A percentile compares a stretch with the other conserved stretches of the same genome.
Evolutionary conservation across 768 basidiomycete genomes (phyloP).

Genomic region (Mycena haematopus): DNA sequence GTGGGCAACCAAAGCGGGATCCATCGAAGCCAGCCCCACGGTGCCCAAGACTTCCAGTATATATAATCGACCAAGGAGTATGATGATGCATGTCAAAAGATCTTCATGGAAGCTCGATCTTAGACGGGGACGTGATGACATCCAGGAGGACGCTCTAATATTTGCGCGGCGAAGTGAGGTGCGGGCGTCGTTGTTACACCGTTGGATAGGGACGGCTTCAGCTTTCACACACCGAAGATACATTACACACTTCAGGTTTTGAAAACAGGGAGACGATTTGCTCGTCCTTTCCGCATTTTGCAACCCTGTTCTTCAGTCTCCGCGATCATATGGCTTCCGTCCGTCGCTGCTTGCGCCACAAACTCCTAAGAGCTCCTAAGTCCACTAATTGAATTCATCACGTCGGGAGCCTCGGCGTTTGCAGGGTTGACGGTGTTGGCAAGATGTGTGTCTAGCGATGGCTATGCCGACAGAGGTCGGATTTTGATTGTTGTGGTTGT

Average conservation of each 20-base stretch:
- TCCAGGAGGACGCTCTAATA: not conserved
- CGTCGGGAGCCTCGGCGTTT: not conserved
- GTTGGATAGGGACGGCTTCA: not conserved
- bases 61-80: constrained; percentile 8
- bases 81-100: constrained; percentile 8
- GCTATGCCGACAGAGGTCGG: not conserved
- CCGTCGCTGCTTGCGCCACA: not conserved
- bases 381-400: not conserved
- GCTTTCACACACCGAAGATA: not conserved
- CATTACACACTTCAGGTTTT: too few species aligned
- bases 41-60: not conserved
- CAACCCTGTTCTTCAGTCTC: not conserved
- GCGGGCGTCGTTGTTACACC: not conserved
- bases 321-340: not conserved
- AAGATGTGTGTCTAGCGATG: not conserved
- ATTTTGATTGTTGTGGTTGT: too few species aligned
- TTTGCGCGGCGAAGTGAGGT: not conserved
- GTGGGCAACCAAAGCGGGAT: not conserved
- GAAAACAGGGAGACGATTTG: too few species aligned
- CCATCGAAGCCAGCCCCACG: constrained; percentile 2
- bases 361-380: not conserved
- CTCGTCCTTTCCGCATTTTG: too few species aligned
- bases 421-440: not conserved
- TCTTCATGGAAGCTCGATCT: not conserved
- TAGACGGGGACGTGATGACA: not conserved